Evolutionary conservation across 805 yeast genomes (phyloP).

Genomic region (Nakazawaea ambrosiae): DNA sequence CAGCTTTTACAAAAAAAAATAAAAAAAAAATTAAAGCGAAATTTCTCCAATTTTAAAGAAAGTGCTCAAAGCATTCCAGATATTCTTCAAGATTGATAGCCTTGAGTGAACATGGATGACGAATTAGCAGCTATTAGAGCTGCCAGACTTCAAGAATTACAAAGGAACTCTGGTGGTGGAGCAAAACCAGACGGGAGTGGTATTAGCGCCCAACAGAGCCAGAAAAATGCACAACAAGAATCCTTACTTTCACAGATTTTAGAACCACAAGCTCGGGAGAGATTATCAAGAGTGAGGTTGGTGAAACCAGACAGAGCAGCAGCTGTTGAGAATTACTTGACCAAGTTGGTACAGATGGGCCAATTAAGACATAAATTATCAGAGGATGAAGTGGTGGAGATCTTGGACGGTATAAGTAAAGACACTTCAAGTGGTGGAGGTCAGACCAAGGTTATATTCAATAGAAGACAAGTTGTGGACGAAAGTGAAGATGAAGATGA

Average conservation of each 20-base stretch:
- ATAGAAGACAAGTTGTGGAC: conserved; percentile 32
- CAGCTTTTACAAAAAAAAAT: no score
- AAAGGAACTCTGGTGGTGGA: conserved; percentile 38
- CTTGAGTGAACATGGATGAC: conserved; percentile 83
- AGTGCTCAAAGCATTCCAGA: no score
- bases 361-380: conserved; percentile 65
- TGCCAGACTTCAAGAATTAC: conserved; percentile 85
- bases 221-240: conserved; percentile 1
- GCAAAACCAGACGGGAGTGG: conserved; percentile 10
- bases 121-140: conserved; percentile 88
- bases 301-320: conserved; percentile 89
- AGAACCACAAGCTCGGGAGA: conserved; percentile 79
- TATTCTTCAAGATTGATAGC: no score
- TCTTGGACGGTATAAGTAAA: conserved; percentile 75
- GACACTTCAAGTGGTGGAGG: conserved; percentile 57
- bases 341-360: conserved; percentile 70
- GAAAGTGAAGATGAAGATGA: conserved; percentile 33
- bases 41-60: no score
- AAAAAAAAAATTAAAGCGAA: no score
- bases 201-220: neutral
- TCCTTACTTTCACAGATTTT: conserved; percentile 58
- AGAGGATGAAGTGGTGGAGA: conserved; percentile 76
- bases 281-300: conserved; percentile 77
- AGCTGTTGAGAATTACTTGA: conserved; percentile 76
- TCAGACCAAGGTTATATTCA: conserved; percentile 59